Percentiles rank a stretch among this genome's conserved stretches.
Conservation (phyloP, 2,329 filamentous ascomycete species). For the Aspergillus versicolor region DNA sequence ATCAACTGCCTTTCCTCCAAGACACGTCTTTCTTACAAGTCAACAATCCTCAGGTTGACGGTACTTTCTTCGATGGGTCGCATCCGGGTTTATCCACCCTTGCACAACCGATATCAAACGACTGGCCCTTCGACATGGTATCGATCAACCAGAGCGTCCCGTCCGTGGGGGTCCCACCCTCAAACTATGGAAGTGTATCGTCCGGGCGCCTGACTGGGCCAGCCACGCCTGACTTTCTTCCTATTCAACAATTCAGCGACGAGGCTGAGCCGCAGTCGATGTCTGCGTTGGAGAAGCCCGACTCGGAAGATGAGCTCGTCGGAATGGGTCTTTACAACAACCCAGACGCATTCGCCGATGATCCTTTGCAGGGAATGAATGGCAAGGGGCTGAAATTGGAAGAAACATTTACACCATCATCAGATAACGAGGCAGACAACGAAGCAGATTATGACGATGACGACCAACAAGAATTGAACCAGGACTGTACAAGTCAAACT, state of each 20-base stretch:
- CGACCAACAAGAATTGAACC: constrained; percentile 42
- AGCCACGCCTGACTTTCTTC: constrained; percentile 39
- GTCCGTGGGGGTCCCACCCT: constrained; percentile 28
- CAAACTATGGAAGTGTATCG: constrained; percentile 35
- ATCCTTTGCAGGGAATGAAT: constrained; percentile 56
- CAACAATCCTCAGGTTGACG: constrained; percentile 27
- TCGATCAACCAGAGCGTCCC: constrained; percentile 34
- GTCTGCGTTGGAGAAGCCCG: constrained; percentile 54
- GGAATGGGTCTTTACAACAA: constrained; percentile 79
- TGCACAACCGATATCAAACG: constrained; percentile 27
- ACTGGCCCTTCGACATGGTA: constrained; percentile 34
- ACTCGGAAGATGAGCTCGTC: constrained; percentile 69
- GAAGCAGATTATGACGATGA: constrained; percentile 62
- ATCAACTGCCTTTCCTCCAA: constrained; percentile 21
- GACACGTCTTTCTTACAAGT: constrained; percentile 24
- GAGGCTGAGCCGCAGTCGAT: constrained; percentile 27
- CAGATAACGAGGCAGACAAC: constrained; percentile 56
- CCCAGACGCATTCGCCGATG: constrained; percentile 60
- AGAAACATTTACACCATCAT: constrained; percentile 69
- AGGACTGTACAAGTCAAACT: constrained; percentile 3
- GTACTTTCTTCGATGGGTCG: constrained; percentile 26
- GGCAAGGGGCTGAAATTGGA: constrained; percentile 79
- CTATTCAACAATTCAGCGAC: constrained; percentile 34
- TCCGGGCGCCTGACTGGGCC: constrained; percentile 36
- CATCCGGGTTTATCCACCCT: constrained; percentile 20